phyloP scores from a whole-genome alignment of 352 stramenopile genomes.

The Thalassiosira ordinaria region DNA sequence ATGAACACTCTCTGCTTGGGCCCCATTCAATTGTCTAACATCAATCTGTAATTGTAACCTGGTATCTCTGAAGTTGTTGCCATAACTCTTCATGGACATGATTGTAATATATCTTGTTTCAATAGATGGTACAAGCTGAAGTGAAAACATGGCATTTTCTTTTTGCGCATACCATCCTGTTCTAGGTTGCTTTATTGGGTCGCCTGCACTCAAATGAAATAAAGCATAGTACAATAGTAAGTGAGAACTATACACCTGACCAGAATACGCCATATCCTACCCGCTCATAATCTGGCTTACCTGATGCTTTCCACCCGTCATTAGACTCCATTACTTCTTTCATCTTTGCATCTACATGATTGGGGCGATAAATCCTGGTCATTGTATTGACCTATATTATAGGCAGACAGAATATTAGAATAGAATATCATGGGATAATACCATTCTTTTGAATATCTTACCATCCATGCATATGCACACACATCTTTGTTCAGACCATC shows the following conservation, averaged over 20 bases:
- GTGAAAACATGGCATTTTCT: slow-evolving; percentile 5
- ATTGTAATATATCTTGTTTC: slow-evolving; percentile 16
- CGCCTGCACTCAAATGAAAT: background rate
- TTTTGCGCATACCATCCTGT: slow-evolving; percentile 7
- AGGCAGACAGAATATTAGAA: background rate
- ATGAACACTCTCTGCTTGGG: background rate
- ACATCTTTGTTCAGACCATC: background rate
- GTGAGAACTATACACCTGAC: too few relatives aligned
- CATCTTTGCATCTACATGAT: slow-evolving; percentile 5
- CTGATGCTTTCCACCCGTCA: slow-evolving; percentile 13
- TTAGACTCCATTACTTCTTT: background rate
- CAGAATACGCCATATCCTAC: too few relatives aligned
- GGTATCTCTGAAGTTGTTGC: slow-evolving; percentile 16
- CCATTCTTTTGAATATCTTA: background rate
- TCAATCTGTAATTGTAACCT: background rate
- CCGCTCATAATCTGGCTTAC: too few relatives aligned
- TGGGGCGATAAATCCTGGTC: background rate
- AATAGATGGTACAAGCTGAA: slow-evolving; percentile 1
- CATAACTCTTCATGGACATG: slow-evolving; percentile 19
- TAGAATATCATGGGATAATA: background rate
- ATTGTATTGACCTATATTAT: background rate
- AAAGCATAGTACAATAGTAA: background rate
- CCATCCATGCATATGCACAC: slow-evolving; percentile 15
- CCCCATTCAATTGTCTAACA: background rate
- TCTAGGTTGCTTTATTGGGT: slow-evolving; percentile 8